phyloP scores from a whole-genome alignment of 805 yeast species.

The Wickerhamiella azymoides region DNA sequence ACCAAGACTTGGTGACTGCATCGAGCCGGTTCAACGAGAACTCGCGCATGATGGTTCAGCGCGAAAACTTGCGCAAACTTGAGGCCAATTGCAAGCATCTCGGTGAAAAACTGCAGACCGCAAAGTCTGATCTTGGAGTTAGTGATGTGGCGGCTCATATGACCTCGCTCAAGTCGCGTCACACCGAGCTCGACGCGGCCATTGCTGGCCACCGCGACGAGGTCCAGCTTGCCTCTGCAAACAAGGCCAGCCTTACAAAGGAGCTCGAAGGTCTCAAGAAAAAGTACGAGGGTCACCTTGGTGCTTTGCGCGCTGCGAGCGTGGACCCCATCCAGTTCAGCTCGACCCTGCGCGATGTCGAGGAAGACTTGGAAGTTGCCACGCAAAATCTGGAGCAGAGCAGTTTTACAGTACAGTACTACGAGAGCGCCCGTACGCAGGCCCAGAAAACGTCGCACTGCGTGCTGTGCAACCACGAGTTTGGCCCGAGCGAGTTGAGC shows the following conservation, averaged over 20 bases:
- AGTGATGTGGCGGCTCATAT: too few species aligned
- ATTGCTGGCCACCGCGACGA: too few species aligned
- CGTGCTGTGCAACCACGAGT: conserved; percentile 55
- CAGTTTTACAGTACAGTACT: conserved; percentile 56
- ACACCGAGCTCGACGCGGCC: too few species aligned
- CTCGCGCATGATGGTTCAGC: conserved; percentile 10
- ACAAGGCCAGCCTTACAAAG: background rate
- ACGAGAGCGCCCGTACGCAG: conserved; percentile 48
- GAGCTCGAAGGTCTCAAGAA: background rate
- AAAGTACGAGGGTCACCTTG: background rate
- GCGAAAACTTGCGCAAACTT: conserved; percentile 9
- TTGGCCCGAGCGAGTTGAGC: conserved; percentile 28
- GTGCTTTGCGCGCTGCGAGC: background rate
- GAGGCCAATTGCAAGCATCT: background rate
- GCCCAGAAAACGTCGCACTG: conserved; percentile 51
- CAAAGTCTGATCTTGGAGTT: background rate
- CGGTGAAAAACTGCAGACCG: background rate
- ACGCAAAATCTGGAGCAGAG: conserved; percentile 53
- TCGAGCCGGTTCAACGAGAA: conserved; percentile 11
- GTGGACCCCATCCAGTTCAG: conserved; percentile 23
- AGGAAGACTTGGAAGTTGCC: conserved; percentile 46
- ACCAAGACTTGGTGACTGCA: conserved; percentile 7
- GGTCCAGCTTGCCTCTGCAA: background rate
- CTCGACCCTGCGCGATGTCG: conserved; percentile 30
- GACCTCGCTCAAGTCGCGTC: too few species aligned